A percentile compares a stretch with the other conserved stretches of the same genome.
Evolutionary conservation across 23 red algal species (phyloP).

Genomic region (Cyanidiococcus yangmingshanensis): DNA sequence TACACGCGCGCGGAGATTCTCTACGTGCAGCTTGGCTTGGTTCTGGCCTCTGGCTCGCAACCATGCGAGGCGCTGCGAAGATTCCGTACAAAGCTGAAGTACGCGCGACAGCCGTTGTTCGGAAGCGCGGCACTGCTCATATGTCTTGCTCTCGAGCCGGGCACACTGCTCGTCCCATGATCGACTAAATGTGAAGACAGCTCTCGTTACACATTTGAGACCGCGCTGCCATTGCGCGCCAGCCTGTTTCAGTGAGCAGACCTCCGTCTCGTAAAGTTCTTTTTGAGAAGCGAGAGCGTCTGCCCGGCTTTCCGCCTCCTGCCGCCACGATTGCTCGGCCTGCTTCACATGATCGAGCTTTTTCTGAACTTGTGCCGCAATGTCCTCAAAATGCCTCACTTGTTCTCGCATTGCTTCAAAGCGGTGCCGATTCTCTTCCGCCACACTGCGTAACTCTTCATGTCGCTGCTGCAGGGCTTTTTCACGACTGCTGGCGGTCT

Average conservation of each 20-base stretch:
- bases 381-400: not conserved
- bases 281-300: not conserved
- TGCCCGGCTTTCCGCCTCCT: not conserved
- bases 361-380: not conserved
- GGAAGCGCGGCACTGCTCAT: not conserved
- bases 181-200: not conserved
- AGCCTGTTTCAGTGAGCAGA: not conserved
- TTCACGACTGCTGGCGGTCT: not conserved
- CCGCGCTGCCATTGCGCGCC: not conserved
- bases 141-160: not conserved
- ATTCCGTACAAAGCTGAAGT: not conserved
- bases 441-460: not conserved
- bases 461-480: not conserved
- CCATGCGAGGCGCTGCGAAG: not conserved
- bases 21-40: not conserved
- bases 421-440: not conserved
- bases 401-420: not conserved
- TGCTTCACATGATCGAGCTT: not conserved
- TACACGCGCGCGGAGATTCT: not conserved
- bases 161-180: not conserved
- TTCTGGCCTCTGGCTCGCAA: not conserved
- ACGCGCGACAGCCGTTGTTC: not conserved
- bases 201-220: not conserved
- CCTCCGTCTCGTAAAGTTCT: not conserved
- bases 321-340: slow-evolving; percentile 1